Conservation (phyloP, 1,284 basidiomycete species). For the Testicularia cyperi region DNA sequence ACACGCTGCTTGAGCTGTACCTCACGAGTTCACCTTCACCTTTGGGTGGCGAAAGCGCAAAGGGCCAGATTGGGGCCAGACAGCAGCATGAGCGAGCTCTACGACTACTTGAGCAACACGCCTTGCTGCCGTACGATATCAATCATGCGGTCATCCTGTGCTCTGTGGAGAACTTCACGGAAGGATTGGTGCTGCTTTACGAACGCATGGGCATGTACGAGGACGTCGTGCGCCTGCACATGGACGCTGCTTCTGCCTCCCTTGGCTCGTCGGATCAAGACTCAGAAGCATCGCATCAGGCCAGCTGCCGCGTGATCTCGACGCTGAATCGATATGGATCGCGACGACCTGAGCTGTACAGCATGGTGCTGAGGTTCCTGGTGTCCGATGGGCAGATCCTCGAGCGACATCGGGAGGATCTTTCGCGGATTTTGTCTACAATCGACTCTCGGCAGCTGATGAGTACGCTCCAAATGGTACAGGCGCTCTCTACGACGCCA, state of each 20-base stretch:
- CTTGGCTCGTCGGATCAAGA: conserved; percentile 3
- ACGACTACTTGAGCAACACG: conserved; percentile 43
- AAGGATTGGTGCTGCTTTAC: conserved; percentile 84
- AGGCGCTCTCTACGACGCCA: conserved; percentile 71
- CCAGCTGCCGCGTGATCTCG: conserved; percentile 66
- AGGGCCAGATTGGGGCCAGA: conserved; percentile 3
- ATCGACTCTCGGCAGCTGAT: conserved; percentile 80
- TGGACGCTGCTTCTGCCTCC: conserved; percentile 66
- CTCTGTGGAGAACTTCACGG: conserved; percentile 76
- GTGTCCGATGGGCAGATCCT: conserved; percentile 71
- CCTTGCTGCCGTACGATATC: conserved; percentile 74
- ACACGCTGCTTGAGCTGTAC: conserved; percentile 91
- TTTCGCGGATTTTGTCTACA: conserved; percentile 69
- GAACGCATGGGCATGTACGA: conserved; percentile 94
- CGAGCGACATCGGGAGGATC: conserved; percentile 70
- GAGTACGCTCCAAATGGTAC: conserved; percentile 82
- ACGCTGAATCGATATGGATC: conserved; percentile 76
- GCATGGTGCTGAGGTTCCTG: conserved; percentile 83
- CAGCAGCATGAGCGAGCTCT: conserved; percentile 25
- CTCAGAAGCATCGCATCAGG: conserved; percentile 44
- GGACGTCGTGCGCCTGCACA: conserved; percentile 88
- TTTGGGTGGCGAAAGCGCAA: no score
- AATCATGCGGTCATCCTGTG: conserved; percentile 92
- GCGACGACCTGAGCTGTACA: conserved; percentile 75
- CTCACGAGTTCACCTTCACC: conserved; percentile 66